A percentile compares a stretch with the other conserved stretches of the same genome.
Evolutionary conservation across 2,329 filamentous ascomycete genomes (phyloP).

Genomic region (Hypoxylon sp.): DNA sequence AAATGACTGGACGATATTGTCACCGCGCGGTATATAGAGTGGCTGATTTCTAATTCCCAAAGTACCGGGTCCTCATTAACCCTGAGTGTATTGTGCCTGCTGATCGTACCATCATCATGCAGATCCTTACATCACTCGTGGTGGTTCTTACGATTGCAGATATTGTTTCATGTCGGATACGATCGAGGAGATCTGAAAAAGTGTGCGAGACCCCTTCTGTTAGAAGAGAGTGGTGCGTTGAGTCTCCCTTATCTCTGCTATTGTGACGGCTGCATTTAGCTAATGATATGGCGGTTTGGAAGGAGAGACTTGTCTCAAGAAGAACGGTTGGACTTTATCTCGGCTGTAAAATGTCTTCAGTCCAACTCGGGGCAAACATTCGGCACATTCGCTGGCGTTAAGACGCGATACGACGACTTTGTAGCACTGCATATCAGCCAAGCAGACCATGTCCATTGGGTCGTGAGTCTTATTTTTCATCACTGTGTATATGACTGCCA

Average conservation of each 20-base stretch:
- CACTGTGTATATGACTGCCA: not conserved
- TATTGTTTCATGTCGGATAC: conserved; percentile 12
- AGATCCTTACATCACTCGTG: conserved; percentile 9
- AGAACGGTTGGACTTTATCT: conserved; percentile 57
- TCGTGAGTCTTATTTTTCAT: conserved; percentile 27
- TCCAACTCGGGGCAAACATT: conserved; percentile 51
- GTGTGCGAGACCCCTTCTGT: conserved; percentile 16
- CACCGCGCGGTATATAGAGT: conserved; percentile 29
- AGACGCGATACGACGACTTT: conserved; percentile 63
- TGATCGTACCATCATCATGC: conserved; percentile 23
- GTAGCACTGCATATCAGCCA: conserved; percentile 61
- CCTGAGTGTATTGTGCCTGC: not conserved
- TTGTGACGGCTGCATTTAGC: conserved; percentile 1
- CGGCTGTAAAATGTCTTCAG: conserved; percentile 59
- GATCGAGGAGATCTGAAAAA: conserved; percentile 16
- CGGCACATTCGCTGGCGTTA: conserved; percentile 55
- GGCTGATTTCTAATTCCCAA: conserved; percentile 32
- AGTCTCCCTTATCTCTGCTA: not conserved
- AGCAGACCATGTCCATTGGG: conserved; percentile 57
- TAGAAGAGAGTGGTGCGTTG: conserved; percentile 24
- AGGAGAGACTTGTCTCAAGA: conserved; percentile 29
- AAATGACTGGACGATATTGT: conserved; percentile 5
- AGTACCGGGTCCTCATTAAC: conserved; percentile 13
- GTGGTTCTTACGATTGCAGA: conserved; percentile 11
- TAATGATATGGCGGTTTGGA: conserved; percentile 3